phyloP scores from a whole-genome alignment of 2,329 filamentous ascomycete species.

The Cadophora sp. region DNA sequence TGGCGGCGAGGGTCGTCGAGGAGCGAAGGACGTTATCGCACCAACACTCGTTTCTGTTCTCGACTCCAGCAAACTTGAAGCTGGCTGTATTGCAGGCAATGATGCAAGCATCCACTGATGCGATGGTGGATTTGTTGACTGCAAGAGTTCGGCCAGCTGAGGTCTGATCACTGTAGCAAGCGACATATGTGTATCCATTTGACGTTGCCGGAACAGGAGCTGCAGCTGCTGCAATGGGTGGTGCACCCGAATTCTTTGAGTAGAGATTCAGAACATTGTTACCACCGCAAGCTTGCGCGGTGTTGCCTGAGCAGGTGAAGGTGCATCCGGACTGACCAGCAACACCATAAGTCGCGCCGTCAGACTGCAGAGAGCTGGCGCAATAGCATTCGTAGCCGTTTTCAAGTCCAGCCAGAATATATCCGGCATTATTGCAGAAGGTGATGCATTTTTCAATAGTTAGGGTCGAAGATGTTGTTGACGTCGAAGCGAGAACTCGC shows the following conservation, averaged over 20 bases:
- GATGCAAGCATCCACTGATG: constrained; percentile 1
- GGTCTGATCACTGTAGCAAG: neutral
- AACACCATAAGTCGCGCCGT: constrained; percentile 1
- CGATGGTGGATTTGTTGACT: constrained; percentile 2
- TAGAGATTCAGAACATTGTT: constrained; percentile 1
- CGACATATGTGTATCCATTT: constrained; percentile 3
- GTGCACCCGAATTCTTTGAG: neutral
- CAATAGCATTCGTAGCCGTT: constrained; percentile 8
- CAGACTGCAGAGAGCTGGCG: neutral
- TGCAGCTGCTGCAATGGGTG: neutral
- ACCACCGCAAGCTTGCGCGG: neutral
- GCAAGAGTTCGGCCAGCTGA: constrained; percentile 1
- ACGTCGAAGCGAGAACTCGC: constrained; percentile 3
- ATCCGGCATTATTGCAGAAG: neutral
- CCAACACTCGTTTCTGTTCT: constrained; percentile 9
- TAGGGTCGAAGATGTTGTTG: neutral
- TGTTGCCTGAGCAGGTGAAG: neutral
- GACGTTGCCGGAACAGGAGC: neutral
- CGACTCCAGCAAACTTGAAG: constrained; percentile 10
- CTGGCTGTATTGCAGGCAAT: neutral
- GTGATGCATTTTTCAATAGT: constrained; percentile 1
- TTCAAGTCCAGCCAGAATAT: neutral
- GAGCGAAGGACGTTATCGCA: neutral
- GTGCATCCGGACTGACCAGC: neutral
- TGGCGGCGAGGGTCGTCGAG: neutral